phyloP scores from a whole-genome alignment of 129 eudicot genomes.

The Kitagawia praeruptora region DNA sequence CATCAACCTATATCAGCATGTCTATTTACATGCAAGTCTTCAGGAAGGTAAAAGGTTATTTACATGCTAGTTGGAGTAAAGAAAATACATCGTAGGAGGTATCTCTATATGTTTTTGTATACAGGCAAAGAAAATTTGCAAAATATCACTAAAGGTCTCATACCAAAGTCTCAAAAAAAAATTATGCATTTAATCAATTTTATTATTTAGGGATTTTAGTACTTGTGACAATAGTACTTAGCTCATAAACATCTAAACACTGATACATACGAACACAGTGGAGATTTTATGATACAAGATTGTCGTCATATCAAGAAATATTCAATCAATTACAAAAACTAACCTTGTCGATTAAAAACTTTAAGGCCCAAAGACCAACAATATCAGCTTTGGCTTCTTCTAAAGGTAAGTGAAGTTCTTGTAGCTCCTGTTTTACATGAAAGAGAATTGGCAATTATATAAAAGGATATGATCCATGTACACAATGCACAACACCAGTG shows the following conservation, averaged over 20 bases:
- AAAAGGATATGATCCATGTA: not conserved
- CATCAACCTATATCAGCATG: not conserved
- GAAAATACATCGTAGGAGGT: not conserved
- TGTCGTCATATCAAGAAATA: not conserved
- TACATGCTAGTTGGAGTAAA: not conserved
- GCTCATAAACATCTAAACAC: not conserved
- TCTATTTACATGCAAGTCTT: not conserved
- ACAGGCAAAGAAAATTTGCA: too few species aligned
- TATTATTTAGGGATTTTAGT: not conserved
- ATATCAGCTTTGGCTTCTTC: conserved; percentile 99
- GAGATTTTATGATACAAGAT: not conserved
- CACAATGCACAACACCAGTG: not conserved
- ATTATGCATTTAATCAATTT: not conserved
- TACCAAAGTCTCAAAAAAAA: not conserved
- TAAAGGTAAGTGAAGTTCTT: conserved; percentile 85
- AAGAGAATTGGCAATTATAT: not conserved
- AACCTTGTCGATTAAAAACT: conserved; percentile 69
- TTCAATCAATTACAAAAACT: not conserved
- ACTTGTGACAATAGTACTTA: not conserved
- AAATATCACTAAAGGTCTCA: not conserved
- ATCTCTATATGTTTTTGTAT: not conserved
- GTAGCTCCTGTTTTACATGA: conserved; percentile 58
- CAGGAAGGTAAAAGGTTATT: not conserved
- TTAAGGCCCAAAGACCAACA: conserved; percentile 96
- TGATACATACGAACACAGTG: too few species aligned